Evolutionary conservation across 2,329 filamentous ascomycete species (phyloP).

Genomic region (Microsporum ferrugineum): DNA sequence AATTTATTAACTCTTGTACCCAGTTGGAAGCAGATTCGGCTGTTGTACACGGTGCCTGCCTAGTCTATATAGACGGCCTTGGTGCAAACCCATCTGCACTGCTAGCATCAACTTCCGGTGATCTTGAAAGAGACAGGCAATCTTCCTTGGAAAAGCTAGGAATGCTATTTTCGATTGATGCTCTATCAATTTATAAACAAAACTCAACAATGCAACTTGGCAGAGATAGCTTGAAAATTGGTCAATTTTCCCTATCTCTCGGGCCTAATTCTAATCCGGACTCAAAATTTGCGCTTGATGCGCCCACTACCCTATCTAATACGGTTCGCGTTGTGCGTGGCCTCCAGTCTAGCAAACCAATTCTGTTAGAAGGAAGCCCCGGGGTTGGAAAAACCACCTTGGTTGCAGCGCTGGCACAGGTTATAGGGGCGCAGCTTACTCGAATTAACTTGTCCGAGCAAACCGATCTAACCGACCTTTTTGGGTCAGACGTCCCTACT

Average conservation of each 20-base stretch:
- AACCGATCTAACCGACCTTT: conserved; percentile 93
- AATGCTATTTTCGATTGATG: conserved; percentile 53
- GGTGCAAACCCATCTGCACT: conserved; percentile 90
- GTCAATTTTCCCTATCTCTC: conserved; percentile 59
- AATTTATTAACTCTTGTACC: conserved; percentile 67
- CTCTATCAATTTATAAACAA: conserved; percentile 53
- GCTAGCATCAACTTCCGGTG: conserved; percentile 58
- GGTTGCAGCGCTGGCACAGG: conserved; percentile 68
- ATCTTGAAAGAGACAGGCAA: conserved; percentile 58
- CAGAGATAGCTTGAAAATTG: conserved; percentile 51
- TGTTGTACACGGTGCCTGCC: conserved; percentile 75
- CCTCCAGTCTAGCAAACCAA: conserved; percentile 77
- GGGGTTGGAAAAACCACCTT: conserved; percentile 96
- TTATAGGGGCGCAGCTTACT: conserved; percentile 70
- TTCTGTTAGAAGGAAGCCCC: conserved; percentile 91
- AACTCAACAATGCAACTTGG: conserved; percentile 48
- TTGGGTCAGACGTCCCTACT: conserved; percentile 89
- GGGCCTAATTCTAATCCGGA: conserved; percentile 40
- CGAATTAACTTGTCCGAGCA: conserved; percentile 97
- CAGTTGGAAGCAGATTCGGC: conserved; percentile 39
- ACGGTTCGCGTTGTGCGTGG: conserved; percentile 84
- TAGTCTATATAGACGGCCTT: conserved; percentile 91
- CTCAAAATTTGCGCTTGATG: conserved; percentile 64
- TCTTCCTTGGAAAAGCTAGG: conserved; percentile 63
- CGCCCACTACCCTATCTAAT: conserved; percentile 81